Percentiles rank a stretch among this genome's conserved stretches.
These are phyloP conservation scores for Rhodomyrtus tomentosa DNA, from an alignment of 345 rosid genomes.

Conservation along the genomic window DNA sequence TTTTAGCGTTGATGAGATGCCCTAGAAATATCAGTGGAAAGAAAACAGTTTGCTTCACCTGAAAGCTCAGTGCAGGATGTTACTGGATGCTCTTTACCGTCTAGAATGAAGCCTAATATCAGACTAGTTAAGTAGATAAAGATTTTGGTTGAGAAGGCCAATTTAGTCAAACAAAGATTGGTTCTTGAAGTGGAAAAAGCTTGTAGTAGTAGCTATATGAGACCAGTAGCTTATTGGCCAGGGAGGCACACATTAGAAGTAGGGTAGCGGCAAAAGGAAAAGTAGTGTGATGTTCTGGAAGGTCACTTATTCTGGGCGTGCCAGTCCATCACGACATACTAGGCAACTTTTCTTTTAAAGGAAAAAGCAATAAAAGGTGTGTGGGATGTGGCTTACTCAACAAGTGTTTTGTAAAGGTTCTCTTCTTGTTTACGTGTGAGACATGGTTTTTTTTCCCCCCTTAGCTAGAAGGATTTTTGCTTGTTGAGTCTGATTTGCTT, in stretches of 20 bases:
- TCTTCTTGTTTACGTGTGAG: not conserved
- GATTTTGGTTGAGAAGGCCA: not conserved
- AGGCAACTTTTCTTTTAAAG: not conserved
- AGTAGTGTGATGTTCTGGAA: not conserved
- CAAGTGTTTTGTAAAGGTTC: not conserved
- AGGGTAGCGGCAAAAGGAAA: not conserved
- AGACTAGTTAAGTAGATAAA: not conserved
- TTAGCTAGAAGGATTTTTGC: not conserved
- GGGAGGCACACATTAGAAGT: not conserved
- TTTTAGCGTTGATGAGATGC: not conserved
- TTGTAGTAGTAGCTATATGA: not conserved
- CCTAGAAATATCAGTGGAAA: not conserved
- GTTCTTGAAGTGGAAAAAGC: not conserved
- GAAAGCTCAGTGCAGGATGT: not conserved
- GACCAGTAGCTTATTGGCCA: not conserved
- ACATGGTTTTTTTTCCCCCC: not conserved
- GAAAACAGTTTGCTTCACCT: not conserved
- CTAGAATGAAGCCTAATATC: not conserved
- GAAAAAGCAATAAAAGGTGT: not conserved
- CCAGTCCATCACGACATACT: not conserved
- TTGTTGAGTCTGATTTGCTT: not conserved
- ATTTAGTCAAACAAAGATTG: not conserved
- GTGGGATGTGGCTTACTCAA: not conserved
- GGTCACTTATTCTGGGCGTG: not conserved
- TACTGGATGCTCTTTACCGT: not conserved